These are phyloP conservation scores for Alternaria sp. DNA, from an alignment of 2,329 filamentous ascomycete genomes.

Conservation along the genomic window DNA sequence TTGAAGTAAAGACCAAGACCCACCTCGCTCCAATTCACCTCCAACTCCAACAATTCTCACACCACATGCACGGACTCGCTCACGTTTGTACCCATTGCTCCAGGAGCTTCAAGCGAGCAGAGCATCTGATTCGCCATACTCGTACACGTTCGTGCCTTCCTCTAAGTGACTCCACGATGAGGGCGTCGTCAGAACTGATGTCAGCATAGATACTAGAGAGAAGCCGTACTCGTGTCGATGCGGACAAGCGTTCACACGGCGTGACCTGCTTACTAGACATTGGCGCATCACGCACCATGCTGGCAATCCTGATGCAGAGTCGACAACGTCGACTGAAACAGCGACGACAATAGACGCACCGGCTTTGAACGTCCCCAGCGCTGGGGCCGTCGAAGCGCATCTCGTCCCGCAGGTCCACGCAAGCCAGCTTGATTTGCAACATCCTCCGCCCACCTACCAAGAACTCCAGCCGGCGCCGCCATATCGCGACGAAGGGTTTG, in stretches of 20 bases:
- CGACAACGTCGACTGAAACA: slow-evolving; percentile 10
- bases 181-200: slow-evolving; percentile 14
- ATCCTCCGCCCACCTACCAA: slow-evolving; percentile 14
- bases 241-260: slow-evolving; percentile 35
- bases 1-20: slow-evolving; percentile 7
- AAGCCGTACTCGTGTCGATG: slow-evolving; percentile 40
- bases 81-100: slow-evolving; percentile 38
- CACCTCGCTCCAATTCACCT: slow-evolving; percentile 17
- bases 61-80: slow-evolving; percentile 32
- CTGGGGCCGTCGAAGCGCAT: neutral
- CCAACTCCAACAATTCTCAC: slow-evolving; percentile 28
- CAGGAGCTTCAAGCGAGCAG: slow-evolving; percentile 38
- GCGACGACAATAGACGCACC: slow-evolving; percentile 8
- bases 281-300: slow-evolving; percentile 39
- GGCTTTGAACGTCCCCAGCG: slow-evolving; percentile 1
- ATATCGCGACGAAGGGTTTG: slow-evolving; percentile 34
- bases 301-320: slow-evolving; percentile 7
- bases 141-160: slow-evolving; percentile 37
- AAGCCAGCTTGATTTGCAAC: slow-evolving; percentile 19
- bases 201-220: slow-evolving; percentile 35
- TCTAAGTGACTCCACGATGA: neutral
- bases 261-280: slow-evolving; percentile 40
- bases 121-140: slow-evolving; percentile 39
- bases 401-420: slow-evolving; percentile 10
- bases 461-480: slow-evolving; percentile 11